Evolutionary conservation across 345 rosid species (phyloP).

Genomic region (Hirschfeldia incana): DNA sequence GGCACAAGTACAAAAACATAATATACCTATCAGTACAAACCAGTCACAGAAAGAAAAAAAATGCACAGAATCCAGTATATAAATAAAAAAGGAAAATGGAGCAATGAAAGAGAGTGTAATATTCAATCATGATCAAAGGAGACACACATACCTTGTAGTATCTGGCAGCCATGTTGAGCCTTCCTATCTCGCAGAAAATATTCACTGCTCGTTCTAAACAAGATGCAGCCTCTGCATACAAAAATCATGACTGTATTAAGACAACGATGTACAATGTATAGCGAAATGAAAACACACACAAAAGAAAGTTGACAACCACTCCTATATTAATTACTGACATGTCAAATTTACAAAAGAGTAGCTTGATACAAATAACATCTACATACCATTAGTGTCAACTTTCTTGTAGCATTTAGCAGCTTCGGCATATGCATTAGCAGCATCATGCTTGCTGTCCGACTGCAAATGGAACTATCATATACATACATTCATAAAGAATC

Average conservation of each 20-base stretch:
- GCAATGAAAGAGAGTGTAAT: background rate
- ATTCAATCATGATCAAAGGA: background rate
- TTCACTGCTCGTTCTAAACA: conserved; percentile 85
- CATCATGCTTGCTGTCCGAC: conserved; percentile 87
- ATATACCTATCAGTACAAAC: conserved; percentile 1
- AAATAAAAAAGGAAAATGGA: conserved; percentile 10
- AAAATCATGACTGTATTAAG: background rate
- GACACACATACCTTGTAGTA: conserved; percentile 65
- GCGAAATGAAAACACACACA: background rate
- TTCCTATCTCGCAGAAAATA: conserved; percentile 83
- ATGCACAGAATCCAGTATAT: conserved; percentile 10
- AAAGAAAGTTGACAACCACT: background rate
- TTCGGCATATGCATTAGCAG: conserved; percentile 78
- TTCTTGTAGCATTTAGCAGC: conserved; percentile 92
- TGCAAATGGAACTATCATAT: conserved; percentile 33
- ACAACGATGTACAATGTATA: background rate
- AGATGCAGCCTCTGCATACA: conserved; percentile 78
- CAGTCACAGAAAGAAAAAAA: background rate
- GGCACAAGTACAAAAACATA: conserved; percentile 26
- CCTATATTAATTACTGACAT: background rate
- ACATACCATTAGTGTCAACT: conserved; percentile 63
- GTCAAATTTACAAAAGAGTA: background rate
- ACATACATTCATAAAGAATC: conserved; percentile 1
- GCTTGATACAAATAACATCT: background rate
- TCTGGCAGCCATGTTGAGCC: conserved; percentile 98